Evolutionary conservation across 1,284 basidiomycete genomes (phyloP).

Genomic region (Ustilago shanxiensis): DNA sequence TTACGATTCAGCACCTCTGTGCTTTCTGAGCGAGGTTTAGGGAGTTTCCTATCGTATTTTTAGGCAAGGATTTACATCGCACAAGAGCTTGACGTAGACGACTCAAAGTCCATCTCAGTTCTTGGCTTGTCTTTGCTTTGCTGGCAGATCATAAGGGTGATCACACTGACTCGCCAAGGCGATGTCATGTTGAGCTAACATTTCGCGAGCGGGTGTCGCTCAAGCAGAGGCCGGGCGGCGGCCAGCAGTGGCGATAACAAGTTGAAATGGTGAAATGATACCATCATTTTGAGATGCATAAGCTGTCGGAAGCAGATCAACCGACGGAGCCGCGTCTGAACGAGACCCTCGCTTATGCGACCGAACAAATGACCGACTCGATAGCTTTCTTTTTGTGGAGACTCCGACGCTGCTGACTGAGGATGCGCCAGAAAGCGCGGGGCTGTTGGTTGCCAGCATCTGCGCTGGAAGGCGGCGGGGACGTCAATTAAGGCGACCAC

Average conservation of each 20-base stretch:
- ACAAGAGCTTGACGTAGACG: not conserved
- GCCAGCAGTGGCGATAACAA: not conserved
- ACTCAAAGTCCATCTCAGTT: not conserved
- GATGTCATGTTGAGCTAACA: not conserved
- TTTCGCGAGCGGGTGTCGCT: not conserved
- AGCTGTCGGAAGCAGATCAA: constrained; percentile 39
- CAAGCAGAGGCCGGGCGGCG: not conserved
- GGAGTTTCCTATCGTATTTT: too few species aligned
- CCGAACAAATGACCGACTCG: constrained; percentile 6
- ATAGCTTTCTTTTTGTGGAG: constrained; percentile 1
- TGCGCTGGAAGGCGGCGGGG: not conserved
- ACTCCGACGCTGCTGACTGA: constrained; percentile 5
- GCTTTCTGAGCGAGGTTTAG: too few species aligned
- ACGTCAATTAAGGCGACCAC: not conserved
- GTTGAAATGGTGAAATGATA: not conserved
- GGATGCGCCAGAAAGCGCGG: not conserved
- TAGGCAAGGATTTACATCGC: not conserved
- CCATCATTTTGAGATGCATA: constrained; percentile 12
- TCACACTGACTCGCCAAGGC: constrained; percentile 6
- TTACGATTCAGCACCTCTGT: not conserved
- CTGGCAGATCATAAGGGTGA: constrained; percentile 14
- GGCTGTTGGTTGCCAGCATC: not conserved
- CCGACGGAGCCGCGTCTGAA: constrained; percentile 25
- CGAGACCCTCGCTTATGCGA: constrained; percentile 27
- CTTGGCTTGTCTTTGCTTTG: not conserved